Evolutionary conservation across 2,329 filamentous ascomycete species (phyloP).

Genomic region (Cryphonectria nitschkei): DNA sequence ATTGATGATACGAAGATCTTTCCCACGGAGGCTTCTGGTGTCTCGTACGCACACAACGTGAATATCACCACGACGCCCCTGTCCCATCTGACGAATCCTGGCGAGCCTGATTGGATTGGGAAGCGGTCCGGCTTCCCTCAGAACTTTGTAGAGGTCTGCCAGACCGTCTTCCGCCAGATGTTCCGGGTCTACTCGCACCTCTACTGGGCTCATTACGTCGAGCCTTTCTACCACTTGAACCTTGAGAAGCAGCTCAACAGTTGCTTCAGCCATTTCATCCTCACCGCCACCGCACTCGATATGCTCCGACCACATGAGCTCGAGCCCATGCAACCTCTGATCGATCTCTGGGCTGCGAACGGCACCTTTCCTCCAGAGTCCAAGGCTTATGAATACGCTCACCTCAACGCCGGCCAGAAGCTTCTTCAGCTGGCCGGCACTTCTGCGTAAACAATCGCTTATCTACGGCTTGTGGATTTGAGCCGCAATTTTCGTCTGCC

Average conservation of each 20-base stretch:
- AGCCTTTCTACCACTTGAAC: constrained; percentile 83
- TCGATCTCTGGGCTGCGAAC: constrained; percentile 89
- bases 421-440: constrained; percentile 52
- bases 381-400: constrained; percentile 68
- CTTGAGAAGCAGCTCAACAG: constrained; percentile 82
- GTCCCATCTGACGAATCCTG: constrained; percentile 62
- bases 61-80: constrained; percentile 62
- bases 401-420: constrained; percentile 62
- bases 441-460: background rate
- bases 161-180: constrained; percentile 96
- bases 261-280: constrained; percentile 83
- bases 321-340: constrained; percentile 93
- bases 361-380: constrained; percentile 82
- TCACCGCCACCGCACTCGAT: constrained; percentile 78
- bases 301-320: constrained; percentile 88
- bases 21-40: constrained; percentile 77
- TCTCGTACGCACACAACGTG: constrained; percentile 68
- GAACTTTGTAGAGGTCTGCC: constrained; percentile 87
- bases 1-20: constrained; percentile 89
- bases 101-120: constrained; percentile 78
- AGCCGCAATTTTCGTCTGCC: constrained; percentile 1
- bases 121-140: constrained; percentile 92
- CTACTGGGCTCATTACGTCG: constrained; percentile 93
- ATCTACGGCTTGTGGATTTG: background rate
- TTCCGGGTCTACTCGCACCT: constrained; percentile 98